Percentiles rank a stretch among this genome's conserved stretches.
These are phyloP conservation scores for Yamadazyma kitorensis DNA, from an alignment of 805 yeast genomes.

Conservation along the genomic window DNA sequence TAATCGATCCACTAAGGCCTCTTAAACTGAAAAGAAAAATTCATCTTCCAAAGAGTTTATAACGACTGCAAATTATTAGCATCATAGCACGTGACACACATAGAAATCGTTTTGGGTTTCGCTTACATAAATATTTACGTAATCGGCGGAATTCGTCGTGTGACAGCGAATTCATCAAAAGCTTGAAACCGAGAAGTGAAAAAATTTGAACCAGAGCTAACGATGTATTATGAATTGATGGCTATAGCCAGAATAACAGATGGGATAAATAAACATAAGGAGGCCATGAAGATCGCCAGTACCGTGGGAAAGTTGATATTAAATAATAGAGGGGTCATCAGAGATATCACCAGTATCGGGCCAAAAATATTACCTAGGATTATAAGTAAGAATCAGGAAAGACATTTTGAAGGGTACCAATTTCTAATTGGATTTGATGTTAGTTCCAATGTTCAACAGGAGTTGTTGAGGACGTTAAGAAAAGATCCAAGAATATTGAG, in stretches of 20 bases:
- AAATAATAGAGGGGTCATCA: constrained; percentile 89
- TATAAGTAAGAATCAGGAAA: constrained; percentile 80
- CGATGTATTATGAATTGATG: constrained; percentile 84
- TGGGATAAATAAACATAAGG: constrained; percentile 42
- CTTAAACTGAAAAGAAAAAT: too few relatives aligned
- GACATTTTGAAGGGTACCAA: constrained; percentile 87
- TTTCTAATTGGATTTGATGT: constrained; percentile 86
- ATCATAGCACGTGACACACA: too few relatives aligned
- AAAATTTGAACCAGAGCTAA: too few relatives aligned
- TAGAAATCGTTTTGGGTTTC: too few relatives aligned
- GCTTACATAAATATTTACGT: too few relatives aligned
- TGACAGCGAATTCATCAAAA: too few relatives aligned
- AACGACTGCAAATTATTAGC: too few relatives aligned
- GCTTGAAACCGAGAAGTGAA: too few relatives aligned
- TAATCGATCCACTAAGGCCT: too few relatives aligned
- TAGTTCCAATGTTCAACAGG: constrained; percentile 81
- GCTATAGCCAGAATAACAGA: constrained; percentile 83
- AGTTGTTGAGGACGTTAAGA: constrained; percentile 73
- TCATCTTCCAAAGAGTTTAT: too few relatives aligned
- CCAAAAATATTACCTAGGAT: constrained; percentile 75
- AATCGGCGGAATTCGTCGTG: too few relatives aligned
- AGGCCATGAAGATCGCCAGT: constrained; percentile 41
- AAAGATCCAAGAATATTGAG: constrained; percentile 90
- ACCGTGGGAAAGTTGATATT: constrained; percentile 82
- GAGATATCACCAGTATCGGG: constrained; percentile 79